Conservation (phyloP, 2,329 filamentous ascomycete species). For the Sporothrix luriei region DNA sequence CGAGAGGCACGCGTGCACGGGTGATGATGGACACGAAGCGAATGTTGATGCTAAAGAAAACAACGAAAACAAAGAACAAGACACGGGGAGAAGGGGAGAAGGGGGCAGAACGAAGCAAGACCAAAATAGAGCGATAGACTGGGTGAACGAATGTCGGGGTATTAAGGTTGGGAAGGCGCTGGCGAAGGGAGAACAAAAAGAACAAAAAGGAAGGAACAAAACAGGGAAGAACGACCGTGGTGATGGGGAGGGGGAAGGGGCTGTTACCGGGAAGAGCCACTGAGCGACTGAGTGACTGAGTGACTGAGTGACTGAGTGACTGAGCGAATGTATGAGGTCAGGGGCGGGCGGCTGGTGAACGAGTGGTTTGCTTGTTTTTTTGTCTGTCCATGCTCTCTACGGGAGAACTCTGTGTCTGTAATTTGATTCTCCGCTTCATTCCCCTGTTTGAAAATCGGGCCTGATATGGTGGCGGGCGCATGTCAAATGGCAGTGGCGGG, state of each 20-base stretch:
- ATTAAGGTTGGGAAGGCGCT: neutral
- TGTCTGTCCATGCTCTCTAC: neutral
- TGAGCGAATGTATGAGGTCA: slow-evolving; percentile 25
- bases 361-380: neutral
- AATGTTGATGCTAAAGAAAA: neutral
- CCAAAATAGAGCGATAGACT: slow-evolving; percentile 4
- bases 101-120: too few relatives aligned
- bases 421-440: neutral
- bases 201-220: slow-evolving; percentile 16
- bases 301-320: too few relatives aligned
- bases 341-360: slow-evolving; percentile 2
- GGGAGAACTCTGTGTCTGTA: neutral
- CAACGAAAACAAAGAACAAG: too few relatives aligned
- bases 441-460: slow-evolving; percentile 20
- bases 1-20: slow-evolving; percentile 9
- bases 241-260: neutral
- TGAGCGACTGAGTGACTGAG: too few relatives aligned
- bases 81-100: neutral
- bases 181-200: neutral
- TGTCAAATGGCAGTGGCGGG: slow-evolving; percentile 12
- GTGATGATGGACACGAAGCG: slow-evolving; percentile 20
- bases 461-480: neutral
- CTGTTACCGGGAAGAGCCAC: slow-evolving; percentile 11
- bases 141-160: slow-evolving; percentile 6
- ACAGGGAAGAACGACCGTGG: slow-evolving; percentile 26